Base-by-base conservation (phyloP, 164 flowering plant species). In the Magnolia changhungtana region DNA sequence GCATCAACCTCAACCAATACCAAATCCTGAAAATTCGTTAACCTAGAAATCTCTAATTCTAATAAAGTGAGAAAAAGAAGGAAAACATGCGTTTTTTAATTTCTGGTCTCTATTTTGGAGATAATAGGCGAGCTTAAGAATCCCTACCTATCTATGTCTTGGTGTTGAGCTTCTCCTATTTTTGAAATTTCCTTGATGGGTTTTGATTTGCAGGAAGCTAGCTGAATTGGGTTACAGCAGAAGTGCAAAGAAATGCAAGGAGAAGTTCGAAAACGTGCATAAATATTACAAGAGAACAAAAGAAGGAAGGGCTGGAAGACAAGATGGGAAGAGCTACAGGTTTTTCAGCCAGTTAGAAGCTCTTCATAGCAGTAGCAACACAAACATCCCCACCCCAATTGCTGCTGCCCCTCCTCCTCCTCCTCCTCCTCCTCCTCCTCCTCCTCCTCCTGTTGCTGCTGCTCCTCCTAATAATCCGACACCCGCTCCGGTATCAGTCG, bases 221-320 rank as follows among this genome's bases (percentile, higher is more conserved):
- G 91, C 77, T 7, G 91, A 90, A 78, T 63, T 83, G 80, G 94
- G 91, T 7, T 89, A 86, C 81, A 79, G 63, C 18, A 78, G 94
- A 65, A 90, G 88, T 78, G 89, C 86, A 63, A 90, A 88, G 83
- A 90, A 90, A 80, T 90, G 94, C 84, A 90, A 86, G 67, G 93
- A 90, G 78, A 90, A 90, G 76, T 90, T 90, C 73, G 94, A 90
- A 71, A 90, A 90, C 87, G 90, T 90, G 1, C 89, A 90, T 72
- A 90, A 90, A 75, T 90, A 90, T 79, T 89, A 90, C 86, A 90
- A 90, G 82, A 52, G 90, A 29, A 90, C 94, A 8, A 89, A 89
- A 69, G 94, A 90, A 78, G 87, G 91, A 1, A 75, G 90, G 20
- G 92, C 87, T 18, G 92, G 92, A 1, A 87, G 94, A 51, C 94